Base-by-base conservation (phyloP, 306 rosid species). In the Astragalus membranaceus region DNA sequence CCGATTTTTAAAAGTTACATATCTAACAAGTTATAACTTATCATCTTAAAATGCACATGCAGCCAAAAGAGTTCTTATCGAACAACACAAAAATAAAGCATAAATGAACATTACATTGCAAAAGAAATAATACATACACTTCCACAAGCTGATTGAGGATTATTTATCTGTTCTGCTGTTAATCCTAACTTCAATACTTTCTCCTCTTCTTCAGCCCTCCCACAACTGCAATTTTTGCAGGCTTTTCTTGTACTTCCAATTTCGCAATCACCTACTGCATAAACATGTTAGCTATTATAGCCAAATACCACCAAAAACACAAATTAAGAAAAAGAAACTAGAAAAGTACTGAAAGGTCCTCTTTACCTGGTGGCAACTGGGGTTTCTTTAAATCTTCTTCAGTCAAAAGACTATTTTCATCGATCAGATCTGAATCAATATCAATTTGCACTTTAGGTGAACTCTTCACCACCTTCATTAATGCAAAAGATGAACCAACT, bases 61-160 rank as follows among this genome's bases (percentile, higher is more conserved):
- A 65, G 56, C 3, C 29, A 55, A 74, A 72, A n/a, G n/a, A 55
- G n/a, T 20, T 67, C 6, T 23, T 8, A 12, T 64, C 13, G 69
- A 72, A 51, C 11, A 10, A 5, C 29, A 67, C 36, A 59, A 14
- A 26, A 42, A 35, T 13, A 26, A 54, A 32, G 17, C 68, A 58
- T 23, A 50, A 42, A n/a, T 14, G 41, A 11, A 16, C 51, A n/a
- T n/a, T n/a, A n/a, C n/a, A n/a, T n/a, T 50, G 10, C 8, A 51
- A 61, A 68, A 26, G 20, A 13, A 42, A 10, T 51, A 36, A 65
- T 33, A 72, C 88, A 50, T 88, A 93, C 97, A 59, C 43, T 94
- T 86, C 98, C 97, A 84, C 98, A 94, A 14, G 96, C 88, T 2
- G 97, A 94, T 70, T 88, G 94, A 68, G 96, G 96, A 77, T 91